Evolutionary conservation across 768 basidiomycete species (phyloP), one percentile per base, ranked within the genome.

Genomic region (Russula olivacea): DNA sequence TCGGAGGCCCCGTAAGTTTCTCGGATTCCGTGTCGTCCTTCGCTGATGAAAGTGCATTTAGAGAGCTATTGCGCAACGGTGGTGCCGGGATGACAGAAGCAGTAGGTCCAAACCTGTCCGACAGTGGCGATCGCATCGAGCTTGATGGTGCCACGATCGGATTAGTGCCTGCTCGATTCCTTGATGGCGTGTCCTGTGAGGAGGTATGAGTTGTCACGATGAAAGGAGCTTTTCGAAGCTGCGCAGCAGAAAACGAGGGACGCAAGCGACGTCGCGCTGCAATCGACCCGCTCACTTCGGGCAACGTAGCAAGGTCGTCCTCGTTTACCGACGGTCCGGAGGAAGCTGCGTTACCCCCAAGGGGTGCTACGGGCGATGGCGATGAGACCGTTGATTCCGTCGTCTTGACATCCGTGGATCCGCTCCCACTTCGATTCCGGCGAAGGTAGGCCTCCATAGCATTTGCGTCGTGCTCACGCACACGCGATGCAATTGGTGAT

Each of bases 391-490:
- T 78, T 25, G 81, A 83, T 70, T 81, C 83, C 70, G 84, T 82
- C 8, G 87, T 88, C 71, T 77, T 83, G 66, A 80, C 83, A 68
- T 90, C 88, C 15, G 87, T 87, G 1, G 88, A 89, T 59, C 80
- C 84, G 69, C 89, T 91, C 55, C 88, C 91, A 71, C 90, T 93
- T 61, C 91, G 83, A 76, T 89, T 89, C 61, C 91, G 82, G 64
- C 82, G 79, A 72, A 91, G 78, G 71, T 91, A 93, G 69, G 91
- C 89, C 72, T 91, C 90, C 79, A 89, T 90, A 41, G 91, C 92
- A 71, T 88, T 88, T 21, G 91, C 91, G 71, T 93, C 91, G 61
- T 85, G 81, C 74, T 91, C 88, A 68, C 86, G 83, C 80, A 93
- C 86, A 38, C 90, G 87, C 68, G 78, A 87, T 32, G 86, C 88